These are phyloP conservation scores for Clavispora santaluciae DNA, from an alignment of 805 yeast genomes.

Conservation along the genomic window DNA sequence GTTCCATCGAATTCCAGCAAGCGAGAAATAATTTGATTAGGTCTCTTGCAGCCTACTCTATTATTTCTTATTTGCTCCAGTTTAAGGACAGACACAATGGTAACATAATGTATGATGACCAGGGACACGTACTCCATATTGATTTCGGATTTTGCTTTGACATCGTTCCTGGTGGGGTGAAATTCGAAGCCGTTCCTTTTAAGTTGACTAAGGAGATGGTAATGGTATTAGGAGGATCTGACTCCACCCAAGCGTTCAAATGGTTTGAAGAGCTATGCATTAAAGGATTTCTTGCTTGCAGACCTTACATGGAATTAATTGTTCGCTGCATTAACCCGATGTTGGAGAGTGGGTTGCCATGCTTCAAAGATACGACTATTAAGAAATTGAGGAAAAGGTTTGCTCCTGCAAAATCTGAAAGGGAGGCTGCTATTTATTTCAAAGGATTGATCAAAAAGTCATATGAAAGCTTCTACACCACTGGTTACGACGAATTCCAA, in stretches of 20 bases:
- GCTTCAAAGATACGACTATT: slow-evolving; percentile 87
- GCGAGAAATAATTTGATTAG: slow-evolving; percentile 92
- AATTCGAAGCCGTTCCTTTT: slow-evolving; percentile 97
- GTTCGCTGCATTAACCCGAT: slow-evolving; percentile 84
- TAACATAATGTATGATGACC: slow-evolving; percentile 91
- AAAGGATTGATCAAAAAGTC: slow-evolving; percentile 71
- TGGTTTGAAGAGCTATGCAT: slow-evolving; percentile 96
- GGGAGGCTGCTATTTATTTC: slow-evolving; percentile 79
- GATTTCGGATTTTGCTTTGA: slow-evolving; percentile 99
- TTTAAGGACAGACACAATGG: slow-evolving; percentile 98
- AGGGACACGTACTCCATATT: slow-evolving; percentile 92
- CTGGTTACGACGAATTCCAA: slow-evolving; percentile 97
- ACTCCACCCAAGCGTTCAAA: slow-evolving; percentile 75
- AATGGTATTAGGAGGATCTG: slow-evolving; percentile 88
- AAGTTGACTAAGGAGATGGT: slow-evolving; percentile 96
- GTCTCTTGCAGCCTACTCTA: slow-evolving; percentile 90
- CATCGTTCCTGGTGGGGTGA: slow-evolving; percentile 98
- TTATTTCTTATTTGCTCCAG: slow-evolving; percentile 84
- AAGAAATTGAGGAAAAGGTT: slow-evolving; percentile 73
- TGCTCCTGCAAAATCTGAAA: slow-evolving; percentile 74
- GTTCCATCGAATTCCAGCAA: slow-evolving; percentile 79
- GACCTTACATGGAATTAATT: slow-evolving; percentile 84
- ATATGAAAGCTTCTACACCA: slow-evolving; percentile 83
- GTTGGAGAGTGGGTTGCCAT: slow-evolving; percentile 93
- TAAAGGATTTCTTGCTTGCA: slow-evolving; percentile 81